These are phyloP conservation scores for Inga laurina DNA, from an alignment of 306 rosid species.

Conservation along the genomic window DNA sequence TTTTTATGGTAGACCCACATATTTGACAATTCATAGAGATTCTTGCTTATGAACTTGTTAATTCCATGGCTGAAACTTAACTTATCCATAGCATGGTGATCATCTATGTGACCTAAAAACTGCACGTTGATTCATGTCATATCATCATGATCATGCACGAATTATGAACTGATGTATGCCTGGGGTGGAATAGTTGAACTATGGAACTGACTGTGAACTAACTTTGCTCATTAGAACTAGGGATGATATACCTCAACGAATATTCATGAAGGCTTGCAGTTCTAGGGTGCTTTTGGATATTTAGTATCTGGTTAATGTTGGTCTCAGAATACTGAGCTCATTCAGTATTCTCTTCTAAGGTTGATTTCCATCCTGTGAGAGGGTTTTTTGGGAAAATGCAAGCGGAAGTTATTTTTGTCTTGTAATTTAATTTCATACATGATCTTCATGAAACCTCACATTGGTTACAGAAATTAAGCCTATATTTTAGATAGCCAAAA, in stretches of 20 bases:
- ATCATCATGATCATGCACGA: no score
- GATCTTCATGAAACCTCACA: neutral
- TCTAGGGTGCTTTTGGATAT: neutral
- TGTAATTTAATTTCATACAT: neutral
- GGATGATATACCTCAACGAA: neutral
- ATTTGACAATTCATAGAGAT: conserved; percentile 9
- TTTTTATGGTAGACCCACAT: neutral
- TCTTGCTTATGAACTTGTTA: conserved; percentile 8
- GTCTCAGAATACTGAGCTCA: neutral
- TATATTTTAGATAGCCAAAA: neutral
- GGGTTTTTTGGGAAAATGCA: neutral
- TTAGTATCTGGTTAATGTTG: neutral
- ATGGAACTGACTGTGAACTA: neutral
- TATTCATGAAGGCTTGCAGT: neutral
- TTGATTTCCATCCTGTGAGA: neutral
- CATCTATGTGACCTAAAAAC: neutral
- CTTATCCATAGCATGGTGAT: neutral
- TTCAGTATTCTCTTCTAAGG: neutral
- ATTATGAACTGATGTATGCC: neutral
- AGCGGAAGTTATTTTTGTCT: neutral
- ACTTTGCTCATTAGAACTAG: neutral
- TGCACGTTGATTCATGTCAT: neutral
- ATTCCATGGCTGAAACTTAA: neutral
- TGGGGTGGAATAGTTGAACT: neutral
- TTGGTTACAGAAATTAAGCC: neutral